Evolutionary conservation across 2,329 filamentous ascomycete genomes (phyloP).

Genomic region (Chrysoporthe deuterocubensis): DNA sequence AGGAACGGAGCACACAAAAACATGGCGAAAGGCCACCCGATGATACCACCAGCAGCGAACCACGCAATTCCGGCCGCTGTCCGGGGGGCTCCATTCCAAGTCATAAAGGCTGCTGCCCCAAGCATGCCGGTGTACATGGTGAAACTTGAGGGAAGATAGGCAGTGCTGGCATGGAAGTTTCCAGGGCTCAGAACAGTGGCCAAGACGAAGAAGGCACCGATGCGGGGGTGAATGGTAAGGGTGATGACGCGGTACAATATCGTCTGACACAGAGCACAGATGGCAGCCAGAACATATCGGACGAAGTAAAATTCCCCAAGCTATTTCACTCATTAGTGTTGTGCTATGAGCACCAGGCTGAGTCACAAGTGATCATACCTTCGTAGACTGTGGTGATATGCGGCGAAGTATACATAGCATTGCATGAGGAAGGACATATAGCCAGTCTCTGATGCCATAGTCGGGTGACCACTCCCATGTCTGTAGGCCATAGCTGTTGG

Average conservation of each 20-base stretch:
- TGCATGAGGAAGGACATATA: constrained; percentile 83
- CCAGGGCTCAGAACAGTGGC: constrained; percentile 80
- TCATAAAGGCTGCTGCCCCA: constrained; percentile 86
- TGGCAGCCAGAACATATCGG: constrained; percentile 72
- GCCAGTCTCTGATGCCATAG: constrained; percentile 94
- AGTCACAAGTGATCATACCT: constrained; percentile 45
- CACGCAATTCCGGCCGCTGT: constrained; percentile 86
- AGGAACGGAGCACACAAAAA: constrained; percentile 82
- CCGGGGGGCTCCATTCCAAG: constrained; percentile 79
- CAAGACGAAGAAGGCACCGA: constrained; percentile 83
- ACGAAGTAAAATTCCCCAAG: constrained; percentile 85
- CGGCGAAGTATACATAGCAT: constrained; percentile 68
- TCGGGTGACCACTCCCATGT: constrained; percentile 99
- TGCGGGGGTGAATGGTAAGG: constrained; percentile 75
- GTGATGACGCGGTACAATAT: constrained; percentile 79
- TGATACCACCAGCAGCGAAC: constrained; percentile 82
- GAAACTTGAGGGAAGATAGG: constrained; percentile 92
- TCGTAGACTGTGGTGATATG: constrained; percentile 64
- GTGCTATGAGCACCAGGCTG: no score
- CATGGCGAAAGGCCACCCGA: constrained; percentile 94
- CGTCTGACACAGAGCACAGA: constrained; percentile 82
- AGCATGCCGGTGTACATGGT: constrained; percentile 94
- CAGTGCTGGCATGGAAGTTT: constrained; percentile 88
- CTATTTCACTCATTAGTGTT: constrained; percentile 11
- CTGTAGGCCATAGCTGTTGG: constrained; percentile 89